Base-by-base conservation (phyloP, 495 filamentous ascomycete genomes). In the Saxophila tyrrhenica region DNA sequence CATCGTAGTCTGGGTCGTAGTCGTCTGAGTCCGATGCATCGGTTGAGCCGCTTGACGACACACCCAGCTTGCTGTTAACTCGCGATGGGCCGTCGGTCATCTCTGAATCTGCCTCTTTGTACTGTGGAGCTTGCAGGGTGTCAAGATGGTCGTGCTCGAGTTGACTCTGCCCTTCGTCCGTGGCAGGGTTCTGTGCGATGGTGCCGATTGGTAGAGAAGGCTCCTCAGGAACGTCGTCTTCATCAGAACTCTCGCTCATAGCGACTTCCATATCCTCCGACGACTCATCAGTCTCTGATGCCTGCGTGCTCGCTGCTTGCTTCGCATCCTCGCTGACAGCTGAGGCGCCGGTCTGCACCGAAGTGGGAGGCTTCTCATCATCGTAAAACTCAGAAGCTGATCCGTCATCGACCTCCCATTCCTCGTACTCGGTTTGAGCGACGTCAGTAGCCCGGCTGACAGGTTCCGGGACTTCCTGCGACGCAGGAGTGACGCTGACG, bases 341-440 rank as follows among this genome's bases (percentile, higher is more conserved):
- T 17, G 41, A 17, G 8, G 8, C 41, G 41, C 15, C 41, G 16
- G 15, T 21, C 8, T 44, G 20, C 8, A 8, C n/a, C 44, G 22
- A 41, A 17, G 25, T 25, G 19, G 48, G 44, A 19, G 43, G 42
- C 23, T 44, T 58, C 15, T 56, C 59, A 43, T 65, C 64, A 48
- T 60, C 54, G 35, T 52, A 44, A 29, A 32, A 20, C 2, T 24
- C 25, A 48, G 11, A 16, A 29, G 15, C n/a, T 5, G 41, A n/a
- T 8, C 42, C 47, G 3, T 49, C 45, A 10, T 56, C 45, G 15
- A 56, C 32, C 45, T 56, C 44, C 2, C 17, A 25, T 23, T 55
- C 52, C 20, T 55, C 52, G 11, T 23, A 5, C 13, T 35, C 44
- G 17, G 29, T 13, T 5, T 35, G 7, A 35, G 7, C 29, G 29